phyloP scores from a whole-genome alignment of 2,329 filamentous ascomycete genomes.

The Scytalidium lignicola region DNA sequence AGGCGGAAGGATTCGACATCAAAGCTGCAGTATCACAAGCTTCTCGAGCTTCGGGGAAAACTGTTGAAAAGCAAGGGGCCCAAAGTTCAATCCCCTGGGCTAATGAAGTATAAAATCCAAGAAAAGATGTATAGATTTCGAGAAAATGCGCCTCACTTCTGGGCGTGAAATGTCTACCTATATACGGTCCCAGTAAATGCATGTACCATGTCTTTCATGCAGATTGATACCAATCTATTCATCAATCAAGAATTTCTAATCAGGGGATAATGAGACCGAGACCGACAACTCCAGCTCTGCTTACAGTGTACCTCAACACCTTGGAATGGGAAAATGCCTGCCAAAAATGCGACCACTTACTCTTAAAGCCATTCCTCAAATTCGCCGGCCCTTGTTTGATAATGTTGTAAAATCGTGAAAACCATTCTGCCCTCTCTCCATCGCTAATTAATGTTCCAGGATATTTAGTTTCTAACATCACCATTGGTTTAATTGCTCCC shows the following conservation, averaged over 20 bases:
- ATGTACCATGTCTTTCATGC: background rate
- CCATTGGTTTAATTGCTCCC: background rate
- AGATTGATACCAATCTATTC: background rate
- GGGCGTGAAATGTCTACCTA: background rate
- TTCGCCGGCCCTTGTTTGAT: conserved; percentile 2
- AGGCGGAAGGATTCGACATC: conserved; percentile 41
- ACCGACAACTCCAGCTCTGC: background rate
- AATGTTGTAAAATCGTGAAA: background rate
- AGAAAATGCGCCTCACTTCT: background rate
- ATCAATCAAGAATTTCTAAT: background rate
- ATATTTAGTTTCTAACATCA: background rate
- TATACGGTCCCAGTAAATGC: background rate
- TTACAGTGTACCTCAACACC: conserved; percentile 1
- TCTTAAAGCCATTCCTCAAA: conserved; percentile 2
- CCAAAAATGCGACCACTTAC: conserved; percentile 1
- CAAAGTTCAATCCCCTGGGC: conserved; percentile 64
- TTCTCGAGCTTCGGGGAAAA: conserved; percentile 57
- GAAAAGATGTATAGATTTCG: background rate
- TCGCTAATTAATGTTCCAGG: background rate
- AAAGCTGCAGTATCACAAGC: conserved; percentile 55
- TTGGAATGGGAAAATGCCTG: background rate
- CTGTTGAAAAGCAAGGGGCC: conserved; percentile 61
- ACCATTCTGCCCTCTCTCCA: conserved; percentile 2
- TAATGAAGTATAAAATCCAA: conserved; percentile 38
- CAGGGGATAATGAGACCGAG: background rate